These are phyloP conservation scores for Aspergillus leporis DNA, from an alignment of 495 filamentous ascomycete species.

Conservation along the genomic window DNA sequence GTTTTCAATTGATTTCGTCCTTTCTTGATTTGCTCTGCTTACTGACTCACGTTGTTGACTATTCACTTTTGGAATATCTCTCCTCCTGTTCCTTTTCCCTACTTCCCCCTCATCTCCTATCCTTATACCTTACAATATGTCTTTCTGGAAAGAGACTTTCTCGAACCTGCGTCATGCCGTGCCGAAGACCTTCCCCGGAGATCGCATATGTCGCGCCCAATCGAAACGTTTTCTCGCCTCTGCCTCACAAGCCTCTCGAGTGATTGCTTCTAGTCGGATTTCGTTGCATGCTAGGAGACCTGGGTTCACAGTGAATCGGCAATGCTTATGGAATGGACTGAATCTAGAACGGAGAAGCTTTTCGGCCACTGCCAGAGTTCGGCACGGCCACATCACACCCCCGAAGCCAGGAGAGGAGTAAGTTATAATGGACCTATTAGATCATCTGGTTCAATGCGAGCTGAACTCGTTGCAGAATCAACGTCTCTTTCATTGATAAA, in stretches of 20 bases:
- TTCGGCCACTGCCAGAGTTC: conserved; percentile 57
- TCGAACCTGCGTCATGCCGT: conserved; percentile 38
- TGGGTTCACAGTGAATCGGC: conserved; percentile 7
- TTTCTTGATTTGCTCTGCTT: conserved; percentile 30
- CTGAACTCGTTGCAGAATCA: conserved; percentile 56
- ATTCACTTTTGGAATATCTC: neutral
- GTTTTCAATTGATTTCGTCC: conserved; percentile 13
- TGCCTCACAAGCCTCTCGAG: conserved; percentile 26
- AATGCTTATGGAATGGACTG: conserved; percentile 26
- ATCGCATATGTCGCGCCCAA: conserved; percentile 32
- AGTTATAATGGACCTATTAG: conserved; percentile 22
- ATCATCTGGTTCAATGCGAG: neutral
- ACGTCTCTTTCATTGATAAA: conserved; percentile 93
- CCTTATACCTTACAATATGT: conserved; percentile 27
- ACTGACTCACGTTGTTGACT: conserved; percentile 2
- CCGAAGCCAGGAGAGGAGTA: conserved; percentile 96
- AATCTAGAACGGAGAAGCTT: conserved; percentile 55
- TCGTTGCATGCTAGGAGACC: conserved; percentile 5
- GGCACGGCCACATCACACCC: conserved; percentile 77
- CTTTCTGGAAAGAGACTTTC: conserved; percentile 39
- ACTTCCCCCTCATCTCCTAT: neutral
- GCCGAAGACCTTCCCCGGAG: conserved; percentile 27
- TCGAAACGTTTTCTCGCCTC: conserved; percentile 35
- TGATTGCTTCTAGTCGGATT: conserved; percentile 15
- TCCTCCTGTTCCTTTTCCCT: neutral